Evolutionary conservation across 306 rosid genomes (phyloP).

Genomic region (Rubus idaeus): DNA sequence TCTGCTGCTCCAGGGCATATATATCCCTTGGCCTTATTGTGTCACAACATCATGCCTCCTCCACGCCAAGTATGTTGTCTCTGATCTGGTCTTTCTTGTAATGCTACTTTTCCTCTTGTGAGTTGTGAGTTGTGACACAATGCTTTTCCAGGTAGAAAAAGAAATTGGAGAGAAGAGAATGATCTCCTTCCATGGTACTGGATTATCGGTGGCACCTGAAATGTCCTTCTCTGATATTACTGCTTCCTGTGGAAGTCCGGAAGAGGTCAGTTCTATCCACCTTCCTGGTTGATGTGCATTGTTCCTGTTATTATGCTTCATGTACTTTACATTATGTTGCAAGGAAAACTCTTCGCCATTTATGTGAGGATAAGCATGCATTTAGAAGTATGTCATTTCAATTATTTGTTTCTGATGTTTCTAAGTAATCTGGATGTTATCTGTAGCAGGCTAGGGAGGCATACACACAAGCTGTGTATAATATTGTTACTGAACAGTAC

Average conservation of each 20-base stretch:
- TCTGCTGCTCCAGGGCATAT: constrained; percentile 85
- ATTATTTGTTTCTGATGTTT: constrained; percentile 13
- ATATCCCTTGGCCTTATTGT: constrained; percentile 80
- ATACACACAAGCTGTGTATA: constrained; percentile 58
- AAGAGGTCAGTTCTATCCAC: constrained; percentile 55
- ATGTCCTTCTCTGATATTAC: constrained; percentile 53
- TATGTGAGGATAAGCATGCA: background rate
- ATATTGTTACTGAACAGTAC: constrained; percentile 69
- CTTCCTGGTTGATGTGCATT: constrained; percentile 11
- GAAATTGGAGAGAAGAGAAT: constrained; percentile 92
- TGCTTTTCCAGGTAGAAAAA: constrained; percentile 66
- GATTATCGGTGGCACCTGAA: constrained; percentile 72
- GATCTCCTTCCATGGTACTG: constrained; percentile 72
- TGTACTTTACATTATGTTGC: background rate
- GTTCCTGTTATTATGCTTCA: constrained; percentile 11
- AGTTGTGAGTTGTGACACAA: constrained; percentile 8
- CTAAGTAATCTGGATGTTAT: constrained; percentile 19
- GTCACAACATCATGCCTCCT: constrained; percentile 97
- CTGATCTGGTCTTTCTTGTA: constrained; percentile 26
- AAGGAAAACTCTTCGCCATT: background rate
- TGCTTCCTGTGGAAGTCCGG: constrained; percentile 50
- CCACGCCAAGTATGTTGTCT: constrained; percentile 59
- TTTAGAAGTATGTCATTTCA: background rate
- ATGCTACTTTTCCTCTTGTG: constrained; percentile 12
- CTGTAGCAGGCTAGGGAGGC: constrained; percentile 67